Conservation (phyloP, 108 stramenopile species). For the Nitzschia putrida region DNA sequence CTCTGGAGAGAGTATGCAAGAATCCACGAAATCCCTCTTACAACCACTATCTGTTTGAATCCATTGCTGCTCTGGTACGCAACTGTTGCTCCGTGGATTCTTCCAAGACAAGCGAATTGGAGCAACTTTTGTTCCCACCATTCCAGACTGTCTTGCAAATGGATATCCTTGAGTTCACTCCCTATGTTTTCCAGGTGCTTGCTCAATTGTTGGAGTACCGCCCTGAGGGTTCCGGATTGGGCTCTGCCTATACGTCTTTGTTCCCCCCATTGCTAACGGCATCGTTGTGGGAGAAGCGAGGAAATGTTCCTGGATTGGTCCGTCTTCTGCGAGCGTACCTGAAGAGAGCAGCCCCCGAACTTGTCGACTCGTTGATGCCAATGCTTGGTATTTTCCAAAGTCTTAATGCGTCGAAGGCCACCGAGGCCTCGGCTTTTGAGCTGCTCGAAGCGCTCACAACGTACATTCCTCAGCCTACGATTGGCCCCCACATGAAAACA, state of each 20-base stretch:
- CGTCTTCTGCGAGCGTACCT: constrained; percentile 89
- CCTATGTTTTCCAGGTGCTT: constrained; percentile 98
- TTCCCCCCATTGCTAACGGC: constrained; percentile 88
- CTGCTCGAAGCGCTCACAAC: constrained; percentile 66
- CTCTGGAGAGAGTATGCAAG: constrained; percentile 84
- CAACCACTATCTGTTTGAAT: constrained; percentile 98
- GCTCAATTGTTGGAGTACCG: constrained; percentile 92
- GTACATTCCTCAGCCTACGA: constrained; percentile 55
- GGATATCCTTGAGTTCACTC: constrained; percentile 93
- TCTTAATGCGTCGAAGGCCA: constrained; percentile 74
- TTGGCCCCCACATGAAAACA: constrained; percentile 55
- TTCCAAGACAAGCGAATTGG: constrained; percentile 65
- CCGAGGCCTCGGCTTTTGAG: constrained; percentile 76
- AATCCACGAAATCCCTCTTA: constrained; percentile 96
- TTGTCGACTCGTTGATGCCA: constrained; percentile 51
- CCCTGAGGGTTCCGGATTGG: constrained; percentile 63
- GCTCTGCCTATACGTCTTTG: constrained; percentile 77
- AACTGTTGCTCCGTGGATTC: constrained; percentile 78
- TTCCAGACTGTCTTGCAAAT: constrained; percentile 90
- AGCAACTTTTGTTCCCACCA: constrained; percentile 89
- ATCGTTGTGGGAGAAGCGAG: constrained; percentile 86
- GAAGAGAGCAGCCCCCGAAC: constrained; percentile 63
- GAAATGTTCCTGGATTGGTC: constrained; percentile 94
- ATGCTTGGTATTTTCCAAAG: constrained; percentile 89
- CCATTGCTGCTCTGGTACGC: constrained; percentile 89